A percentile compares a stretch with the other conserved stretches of the same genome.
These are phyloP conservation scores for Penicillium samsonianum DNA, from an alignment of 495 filamentous ascomycete genomes.

Conservation along the genomic window DNA sequence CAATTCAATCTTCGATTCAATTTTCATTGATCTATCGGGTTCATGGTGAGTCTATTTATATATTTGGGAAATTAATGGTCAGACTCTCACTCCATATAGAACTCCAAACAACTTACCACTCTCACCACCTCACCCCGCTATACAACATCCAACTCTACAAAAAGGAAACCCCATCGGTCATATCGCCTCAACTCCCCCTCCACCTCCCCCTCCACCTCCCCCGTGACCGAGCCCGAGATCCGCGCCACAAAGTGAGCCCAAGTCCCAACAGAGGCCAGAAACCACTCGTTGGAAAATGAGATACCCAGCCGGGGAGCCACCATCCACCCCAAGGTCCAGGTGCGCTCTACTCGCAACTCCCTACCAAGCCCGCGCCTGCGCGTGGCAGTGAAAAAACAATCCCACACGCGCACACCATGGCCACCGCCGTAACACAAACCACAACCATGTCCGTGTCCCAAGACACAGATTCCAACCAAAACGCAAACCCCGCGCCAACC, in stretches of 20 bases:
- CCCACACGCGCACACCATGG: constrained; percentile 19
- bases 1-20: too few species aligned
- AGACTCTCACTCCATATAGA: neutral
- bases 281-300: constrained; percentile 39
- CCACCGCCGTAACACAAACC: constrained; percentile 28
- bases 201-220: neutral
- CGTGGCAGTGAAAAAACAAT: constrained; percentile 28
- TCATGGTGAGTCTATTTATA: neutral
- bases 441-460: neutral
- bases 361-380: constrained; percentile 12
- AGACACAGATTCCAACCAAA: neutral
- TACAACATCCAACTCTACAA: neutral
- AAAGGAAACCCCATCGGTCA: neutral
- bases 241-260: neutral
- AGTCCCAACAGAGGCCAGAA: constrained; percentile 2
- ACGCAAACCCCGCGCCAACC: constrained; percentile 14
- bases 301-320: constrained; percentile 29
- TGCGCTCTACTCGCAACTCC: constrained; percentile 21
- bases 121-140: neutral
- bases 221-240: neutral
- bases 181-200: neutral
- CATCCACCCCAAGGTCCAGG: constrained; percentile 36
- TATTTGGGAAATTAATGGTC: neutral
- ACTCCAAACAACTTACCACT: neutral
- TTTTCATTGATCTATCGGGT: too few species aligned